phyloP scores from a whole-genome alignment of 306 rosid species.

The Acmispon strigosus region DNA sequence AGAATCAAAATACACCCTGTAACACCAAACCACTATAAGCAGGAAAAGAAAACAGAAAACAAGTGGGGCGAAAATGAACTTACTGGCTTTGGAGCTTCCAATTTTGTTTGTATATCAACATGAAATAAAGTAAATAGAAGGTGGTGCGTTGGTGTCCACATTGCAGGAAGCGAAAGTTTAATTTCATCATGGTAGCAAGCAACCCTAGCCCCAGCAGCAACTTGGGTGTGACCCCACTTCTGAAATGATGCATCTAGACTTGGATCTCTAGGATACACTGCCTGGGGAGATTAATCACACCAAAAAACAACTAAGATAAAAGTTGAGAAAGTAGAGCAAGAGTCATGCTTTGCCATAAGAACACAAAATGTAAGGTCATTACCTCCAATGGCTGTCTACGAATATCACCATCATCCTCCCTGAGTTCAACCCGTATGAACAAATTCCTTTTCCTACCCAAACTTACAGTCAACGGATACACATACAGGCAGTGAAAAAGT shows the following conservation, averaged over 20 bases:
- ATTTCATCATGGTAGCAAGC: conserved; percentile 87
- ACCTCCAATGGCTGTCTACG: conserved; percentile 96
- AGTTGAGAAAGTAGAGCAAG: neutral
- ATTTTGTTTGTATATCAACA: conserved; percentile 89
- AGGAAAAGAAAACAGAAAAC: conserved; percentile 11
- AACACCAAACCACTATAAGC: neutral
- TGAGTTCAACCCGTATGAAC: conserved; percentile 80
- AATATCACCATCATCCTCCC: conserved; percentile 85
- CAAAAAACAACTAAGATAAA: conserved; percentile 15
- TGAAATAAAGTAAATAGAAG: conserved; percentile 84
- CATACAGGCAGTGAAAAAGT: conserved; percentile 95
- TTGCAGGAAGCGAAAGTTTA: conserved; percentile 93
- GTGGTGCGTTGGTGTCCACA: conserved; percentile 90
- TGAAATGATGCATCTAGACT: conserved; percentile 46
- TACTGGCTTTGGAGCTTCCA: conserved; percentile 95
- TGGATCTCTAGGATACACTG: conserved; percentile 78
- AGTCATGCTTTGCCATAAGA: neutral
- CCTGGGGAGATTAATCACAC: conserved; percentile 47
- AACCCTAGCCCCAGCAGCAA: conserved; percentile 80
- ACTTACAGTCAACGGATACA: conserved; percentile 86
- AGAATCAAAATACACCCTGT: conserved; percentile 8
- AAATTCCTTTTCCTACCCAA: conserved; percentile 96
- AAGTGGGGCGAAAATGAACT: conserved; percentile 23
- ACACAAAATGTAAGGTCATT: conserved; percentile 5
- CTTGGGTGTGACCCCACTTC: conserved; percentile 87